Evolutionary conservation across 139 green algal species (phyloP), one percentile per base, ranked within the genome.

Genomic region (Volvox africanus): DNA sequence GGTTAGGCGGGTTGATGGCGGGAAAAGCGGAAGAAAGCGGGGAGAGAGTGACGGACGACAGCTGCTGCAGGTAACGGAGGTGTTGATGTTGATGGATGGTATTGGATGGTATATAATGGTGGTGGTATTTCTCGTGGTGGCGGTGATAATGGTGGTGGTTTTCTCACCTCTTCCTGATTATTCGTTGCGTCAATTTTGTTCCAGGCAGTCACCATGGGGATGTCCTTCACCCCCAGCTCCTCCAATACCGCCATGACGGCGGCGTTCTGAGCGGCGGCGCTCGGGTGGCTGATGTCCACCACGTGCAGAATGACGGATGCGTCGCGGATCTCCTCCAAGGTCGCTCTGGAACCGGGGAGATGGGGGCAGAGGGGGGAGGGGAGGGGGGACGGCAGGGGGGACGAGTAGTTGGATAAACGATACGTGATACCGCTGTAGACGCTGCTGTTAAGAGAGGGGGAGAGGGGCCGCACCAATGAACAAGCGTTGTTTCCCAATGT

Each of bases 301-400:
- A 99, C 96, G 94, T 99, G 98, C 88, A 99, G 80, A 22, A 99
- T 87, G 71, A 96, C 69, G 19, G 86, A 33, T 77, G 98, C 95
- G 30, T 98, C 97, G 13, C 85, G 89, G 65, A 99, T 98, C 92
- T 99, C 98, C 91, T 99, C 98, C 68, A 99, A 95, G 0, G 98
- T 99, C 17, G 98, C 98, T 37, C 95, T 93, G 86, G 0, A 35
- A 28, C 44, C 3, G 16, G 62, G 55, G 44, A 55, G n/a, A 18
- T 5, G 22, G 0, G 12, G 71, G 30, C 37, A 21, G 32, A 30
- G 32, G 36, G 84, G 30, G 18, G 13, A 33, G 21, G 61, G 67
- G 87, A 1, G 62, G 62, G 62, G 62, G 62, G 62, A 69, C 17
- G 17, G 62, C 17, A 19, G 62, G 62, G 62, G 62, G 62, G 19